Evolutionary conservation across 352 stramenopile genomes (phyloP).

Genomic region (Phytopythium chamaehyphon): DNA sequence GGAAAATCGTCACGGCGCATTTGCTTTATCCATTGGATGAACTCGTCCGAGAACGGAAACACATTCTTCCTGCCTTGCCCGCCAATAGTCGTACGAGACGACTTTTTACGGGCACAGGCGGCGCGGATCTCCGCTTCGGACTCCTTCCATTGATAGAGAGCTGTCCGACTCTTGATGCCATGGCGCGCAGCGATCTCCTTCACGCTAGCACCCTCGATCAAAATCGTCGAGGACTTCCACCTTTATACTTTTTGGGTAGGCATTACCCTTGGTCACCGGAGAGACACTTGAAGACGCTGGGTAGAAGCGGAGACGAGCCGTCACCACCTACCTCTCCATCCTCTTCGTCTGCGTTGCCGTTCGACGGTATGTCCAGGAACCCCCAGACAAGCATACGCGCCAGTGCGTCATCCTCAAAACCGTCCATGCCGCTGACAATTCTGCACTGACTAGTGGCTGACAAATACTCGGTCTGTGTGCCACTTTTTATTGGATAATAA

Average conservation of each 20-base stretch:
- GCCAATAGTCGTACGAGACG: background rate
- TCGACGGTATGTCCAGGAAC: too few relatives aligned
- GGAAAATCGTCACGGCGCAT: conserved; percentile 17
- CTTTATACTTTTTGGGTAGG: background rate
- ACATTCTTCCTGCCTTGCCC: conserved; percentile 2
- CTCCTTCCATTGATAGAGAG: background rate
- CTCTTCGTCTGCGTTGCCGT: too few relatives aligned
- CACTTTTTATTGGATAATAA: background rate
- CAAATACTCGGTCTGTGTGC: background rate
- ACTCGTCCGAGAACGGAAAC: conserved; percentile 13
- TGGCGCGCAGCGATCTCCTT: background rate
- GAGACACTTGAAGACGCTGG: too few relatives aligned
- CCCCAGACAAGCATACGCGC: too few relatives aligned
- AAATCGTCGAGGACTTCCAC: background rate
- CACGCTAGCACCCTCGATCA: background rate
- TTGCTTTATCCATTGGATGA: conserved; percentile 21
- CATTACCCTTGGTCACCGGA: too few relatives aligned
- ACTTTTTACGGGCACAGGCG: background rate
- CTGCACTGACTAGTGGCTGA: background rate
- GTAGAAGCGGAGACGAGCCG: background rate
- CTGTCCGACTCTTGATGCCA: background rate
- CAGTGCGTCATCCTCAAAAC: background rate
- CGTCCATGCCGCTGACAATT: background rate
- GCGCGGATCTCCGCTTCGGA: background rate
- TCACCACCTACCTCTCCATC: background rate